Base-by-base conservation (phyloP, 2,329 filamentous ascomycete species). In the Aspergillus quadricinctus region DNA sequence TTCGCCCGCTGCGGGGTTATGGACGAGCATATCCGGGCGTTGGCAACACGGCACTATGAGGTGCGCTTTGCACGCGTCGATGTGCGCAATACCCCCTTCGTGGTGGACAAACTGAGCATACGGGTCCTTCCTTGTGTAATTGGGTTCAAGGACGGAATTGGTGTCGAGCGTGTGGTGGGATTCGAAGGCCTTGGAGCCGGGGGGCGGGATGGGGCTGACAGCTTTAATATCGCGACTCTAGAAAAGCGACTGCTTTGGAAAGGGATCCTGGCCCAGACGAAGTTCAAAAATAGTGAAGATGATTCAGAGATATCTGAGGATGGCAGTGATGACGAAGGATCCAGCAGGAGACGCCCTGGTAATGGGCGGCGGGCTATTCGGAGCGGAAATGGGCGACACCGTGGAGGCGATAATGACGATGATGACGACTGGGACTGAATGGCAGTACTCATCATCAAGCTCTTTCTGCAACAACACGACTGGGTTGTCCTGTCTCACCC, bases 1-100 rank as follows among this genome's bases (percentile, higher is more conserved):
- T 87, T 87, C 69, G 77, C 80, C 21, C 80, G 84, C 54, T 87
- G 84, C 70, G 72, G 75, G 10, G 79, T 83, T 54, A 87, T 87
- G 84, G 84, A 87, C 66, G 75, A 74, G 50, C 82, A 83, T 67
- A 75, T 87, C 10, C 74, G 79, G 50, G 72, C 78, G 25, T 66
- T 79, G 37, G 73, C 75, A 23, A 58, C 63, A 46, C 65, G 58
- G 35, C 75, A 78, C 57, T 66, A 74, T 52, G 75, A 77, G 53
- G 70, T 75, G 14, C 70, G 73, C 5, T 80, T 80, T 64, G 74
- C 75, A 37, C 72, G 72, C 14, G 73, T 77, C 10, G 75, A 79
- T 64, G 78, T 79, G 53, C 75, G 72, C 11, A 68, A 76, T 55
- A 74, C 75, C 35, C 76, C 77, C 1, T 80, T 80, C 59, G 66